Percentiles rank a stretch among this genome's conserved stretches.
Conservation (phyloP, 1,284 basidiomycete species). For the Vanrija pseudolonga region DNA sequence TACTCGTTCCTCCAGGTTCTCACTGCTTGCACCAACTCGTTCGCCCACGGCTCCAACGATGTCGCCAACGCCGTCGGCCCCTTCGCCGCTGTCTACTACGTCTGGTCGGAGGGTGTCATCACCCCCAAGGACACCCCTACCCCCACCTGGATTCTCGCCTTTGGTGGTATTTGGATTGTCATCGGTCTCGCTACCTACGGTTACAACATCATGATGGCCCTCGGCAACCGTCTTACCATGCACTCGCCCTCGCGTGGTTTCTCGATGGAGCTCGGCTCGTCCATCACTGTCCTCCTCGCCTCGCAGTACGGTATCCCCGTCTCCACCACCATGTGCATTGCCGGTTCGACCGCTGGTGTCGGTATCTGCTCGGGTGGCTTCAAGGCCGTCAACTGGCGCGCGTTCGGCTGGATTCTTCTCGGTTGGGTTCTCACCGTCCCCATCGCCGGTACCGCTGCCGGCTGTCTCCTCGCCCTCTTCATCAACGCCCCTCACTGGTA, state of each 20-base stretch:
- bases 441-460: constrained; percentile 47
- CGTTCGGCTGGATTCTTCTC: constrained; percentile 40
- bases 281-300: constrained; percentile 52
- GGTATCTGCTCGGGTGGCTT: constrained; percentile 47
- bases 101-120: constrained; percentile 44
- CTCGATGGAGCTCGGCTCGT: constrained; percentile 53
- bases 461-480: constrained; percentile 48
- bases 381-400: constrained; percentile 47
- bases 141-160: constrained; percentile 52
- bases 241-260: constrained; percentile 53
- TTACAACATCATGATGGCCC: constrained; percentile 47
- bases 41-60: constrained; percentile 53
- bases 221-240: constrained; percentile 53
- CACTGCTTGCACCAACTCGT: constrained; percentile 55
- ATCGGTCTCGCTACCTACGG: constrained; percentile 53
- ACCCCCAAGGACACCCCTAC: constrained; percentile 44
- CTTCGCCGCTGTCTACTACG: constrained; percentile 47
- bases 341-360: constrained; percentile 43
- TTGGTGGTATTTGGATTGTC: constrained; percentile 48
- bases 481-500: constrained; percentile 46
- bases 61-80: constrained; percentile 47
- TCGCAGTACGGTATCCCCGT: constrained; percentile 49
- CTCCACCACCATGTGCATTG: constrained; percentile 48
- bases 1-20: constrained; percentile 55
- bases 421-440: constrained; percentile 51